Conservation (phyloP, 2,329 filamentous ascomycete species). For the Penicillium sclerotiorum region DNA sequence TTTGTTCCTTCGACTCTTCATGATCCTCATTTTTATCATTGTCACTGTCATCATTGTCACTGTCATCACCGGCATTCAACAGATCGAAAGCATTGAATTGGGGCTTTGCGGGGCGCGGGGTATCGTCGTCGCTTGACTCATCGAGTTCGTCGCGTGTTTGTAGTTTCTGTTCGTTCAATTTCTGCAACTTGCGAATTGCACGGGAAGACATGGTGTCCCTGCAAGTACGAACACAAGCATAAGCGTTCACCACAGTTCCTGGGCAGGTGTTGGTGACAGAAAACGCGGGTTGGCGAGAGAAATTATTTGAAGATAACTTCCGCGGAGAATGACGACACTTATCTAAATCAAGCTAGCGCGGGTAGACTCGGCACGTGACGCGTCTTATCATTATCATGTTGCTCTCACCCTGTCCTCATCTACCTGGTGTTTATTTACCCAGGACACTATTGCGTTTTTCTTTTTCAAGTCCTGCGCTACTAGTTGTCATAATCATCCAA, state of each 20-base stretch:
- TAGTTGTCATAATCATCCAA: slow-evolving; percentile 4
- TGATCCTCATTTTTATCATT: slow-evolving; percentile 30
- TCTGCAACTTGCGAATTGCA: slow-evolving; percentile 66
- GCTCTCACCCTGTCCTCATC: neutral
- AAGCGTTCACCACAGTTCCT: too few species aligned
- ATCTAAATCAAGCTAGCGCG: slow-evolving; percentile 28
- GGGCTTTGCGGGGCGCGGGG: slow-evolving; percentile 37
- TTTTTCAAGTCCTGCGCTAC: neutral
- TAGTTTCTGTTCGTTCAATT: slow-evolving; percentile 61
- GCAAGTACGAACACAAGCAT: too few species aligned
- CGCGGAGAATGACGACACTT: slow-evolving; percentile 40
- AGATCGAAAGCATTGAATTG: slow-evolving; percentile 59
- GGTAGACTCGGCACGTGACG: slow-evolving; percentile 22
- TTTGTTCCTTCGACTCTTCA: slow-evolving; percentile 10
- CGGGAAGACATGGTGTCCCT: slow-evolving; percentile 67
- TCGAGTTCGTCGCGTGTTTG: slow-evolving; percentile 46
- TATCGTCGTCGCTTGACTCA: slow-evolving; percentile 45
- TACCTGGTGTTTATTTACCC: too few species aligned
- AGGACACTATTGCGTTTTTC: too few species aligned
- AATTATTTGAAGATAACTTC: slow-evolving; percentile 9
- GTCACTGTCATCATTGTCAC: slow-evolving; percentile 36
- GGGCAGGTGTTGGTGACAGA: too few species aligned
- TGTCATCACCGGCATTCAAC: slow-evolving; percentile 49
- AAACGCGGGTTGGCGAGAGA: too few species aligned
- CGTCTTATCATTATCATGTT: slow-evolving; percentile 20